These are phyloP conservation scores for Nicotiana noctiflora DNA, from an alignment of 257 asterid genomes.

Conservation along the genomic window DNA sequence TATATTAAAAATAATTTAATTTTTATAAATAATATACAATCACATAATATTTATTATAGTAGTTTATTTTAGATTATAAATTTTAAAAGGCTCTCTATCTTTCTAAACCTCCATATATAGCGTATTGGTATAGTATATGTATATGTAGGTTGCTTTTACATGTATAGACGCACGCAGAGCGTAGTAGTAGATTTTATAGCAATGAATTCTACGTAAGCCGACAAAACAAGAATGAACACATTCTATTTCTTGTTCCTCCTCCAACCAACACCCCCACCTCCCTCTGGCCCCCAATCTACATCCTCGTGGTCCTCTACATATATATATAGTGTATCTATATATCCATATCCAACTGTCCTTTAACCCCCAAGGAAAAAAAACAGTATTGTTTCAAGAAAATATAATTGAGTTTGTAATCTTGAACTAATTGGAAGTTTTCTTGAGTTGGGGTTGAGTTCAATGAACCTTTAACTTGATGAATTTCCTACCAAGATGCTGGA, in stretches of 20 bases:
- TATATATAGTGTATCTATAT: background rate
- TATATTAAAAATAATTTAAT: no score
- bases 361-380: background rate
- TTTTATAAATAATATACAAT: no score
- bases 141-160: background rate
- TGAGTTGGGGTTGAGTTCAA: conserved; percentile 3
- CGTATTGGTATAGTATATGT: no score
- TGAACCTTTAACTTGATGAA: conserved; percentile 22
- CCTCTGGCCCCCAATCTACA: background rate
- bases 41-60: no score
- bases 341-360: background rate
- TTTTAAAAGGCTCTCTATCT: no score
- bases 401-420: background rate
- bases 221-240: conserved; percentile 11
- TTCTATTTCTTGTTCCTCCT: conserved; percentile 16
- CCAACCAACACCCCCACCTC: conserved; percentile 18
- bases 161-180: background rate
- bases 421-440: background rate
- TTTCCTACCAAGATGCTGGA: conserved; percentile 28
- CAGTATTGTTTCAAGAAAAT: background rate
- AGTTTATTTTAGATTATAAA: no score
- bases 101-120: no score
- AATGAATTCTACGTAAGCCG: background rate
- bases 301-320: background rate
- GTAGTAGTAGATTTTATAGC: background rate